A percentile compares a stretch with the other conserved stretches of the same genome.
Conservation (phyloP, 495 filamentous ascomycete genomes). For the Penicillium longicatenatum region DNA sequence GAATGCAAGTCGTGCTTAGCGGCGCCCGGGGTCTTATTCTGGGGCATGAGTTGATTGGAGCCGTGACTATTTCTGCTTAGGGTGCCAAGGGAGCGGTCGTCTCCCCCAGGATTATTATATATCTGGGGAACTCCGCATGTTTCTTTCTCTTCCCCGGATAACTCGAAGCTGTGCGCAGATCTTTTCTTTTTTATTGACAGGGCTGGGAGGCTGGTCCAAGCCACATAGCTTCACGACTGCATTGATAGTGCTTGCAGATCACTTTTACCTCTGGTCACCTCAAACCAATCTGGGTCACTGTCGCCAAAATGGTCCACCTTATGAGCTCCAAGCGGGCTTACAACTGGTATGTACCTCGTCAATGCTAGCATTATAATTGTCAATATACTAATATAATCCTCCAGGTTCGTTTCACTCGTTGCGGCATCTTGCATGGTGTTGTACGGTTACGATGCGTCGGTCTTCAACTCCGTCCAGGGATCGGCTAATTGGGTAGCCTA, state of each 20-base stretch:
- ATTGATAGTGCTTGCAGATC: not conserved
- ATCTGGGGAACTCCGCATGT: conserved; percentile 18
- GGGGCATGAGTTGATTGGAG: conserved; percentile 17
- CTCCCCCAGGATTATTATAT: conserved; percentile 19
- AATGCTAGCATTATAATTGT: not conserved
- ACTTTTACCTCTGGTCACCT: not conserved
- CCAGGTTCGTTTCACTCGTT: conserved; percentile 62
- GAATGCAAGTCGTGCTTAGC: conserved; percentile 26
- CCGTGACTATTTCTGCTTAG: conserved; percentile 18
- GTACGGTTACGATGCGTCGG: conserved; percentile 67
- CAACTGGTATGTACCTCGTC: conserved; percentile 33
- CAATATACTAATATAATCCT: not conserved
- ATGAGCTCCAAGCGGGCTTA: conserved; percentile 39
- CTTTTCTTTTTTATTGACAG: conserved; percentile 1
- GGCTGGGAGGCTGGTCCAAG: not conserved
- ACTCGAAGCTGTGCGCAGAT: conserved; percentile 7
- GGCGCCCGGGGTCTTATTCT: conserved; percentile 17
- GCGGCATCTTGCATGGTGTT: conserved; percentile 68
- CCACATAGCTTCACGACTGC: not conserved
- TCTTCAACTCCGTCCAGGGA: conserved; percentile 64
- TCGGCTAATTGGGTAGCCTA: conserved; percentile 60
- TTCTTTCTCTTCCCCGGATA: conserved; percentile 7
- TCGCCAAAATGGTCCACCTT: conserved; percentile 17
- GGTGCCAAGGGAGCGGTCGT: conserved; percentile 8
- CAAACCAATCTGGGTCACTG: not conserved